Percentiles rank a stretch among this genome's conserved stretches.
phyloP scores from a whole-genome alignment of 2,329 filamentous ascomycete genomes.

The Xylaria sp. region DNA sequence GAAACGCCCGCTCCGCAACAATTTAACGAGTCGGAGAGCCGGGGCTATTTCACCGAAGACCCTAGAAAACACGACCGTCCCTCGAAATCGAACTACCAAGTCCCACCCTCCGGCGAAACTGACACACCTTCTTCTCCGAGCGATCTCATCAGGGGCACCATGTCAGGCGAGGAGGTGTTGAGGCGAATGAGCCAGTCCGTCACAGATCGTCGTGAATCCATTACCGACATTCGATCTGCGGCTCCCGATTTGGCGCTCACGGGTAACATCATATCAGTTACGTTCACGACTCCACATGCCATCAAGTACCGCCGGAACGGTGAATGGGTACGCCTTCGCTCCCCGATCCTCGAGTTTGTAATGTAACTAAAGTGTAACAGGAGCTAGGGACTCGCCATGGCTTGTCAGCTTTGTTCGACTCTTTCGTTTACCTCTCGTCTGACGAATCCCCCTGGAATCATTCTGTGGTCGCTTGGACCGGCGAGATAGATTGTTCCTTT shows the following conservation, averaged over 20 bases:
- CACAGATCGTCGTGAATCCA: conserved; percentile 61
- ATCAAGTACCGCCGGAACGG: conserved; percentile 67
- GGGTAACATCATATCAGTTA: conserved; percentile 74
- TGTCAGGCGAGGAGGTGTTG: conserved; percentile 56
- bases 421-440: conserved; percentile 89
- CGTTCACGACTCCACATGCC: conserved; percentile 71
- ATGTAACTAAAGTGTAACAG: conserved; percentile 55
- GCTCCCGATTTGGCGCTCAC: conserved; percentile 68
- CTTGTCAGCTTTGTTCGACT: conserved; percentile 92
- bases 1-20: conserved; percentile 38
- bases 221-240: conserved; percentile 65
- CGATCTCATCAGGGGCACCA: conserved; percentile 47
- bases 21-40: conserved; percentile 38
- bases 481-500: conserved; percentile 74
- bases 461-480: conserved; percentile 93
- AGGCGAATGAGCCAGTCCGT: conserved; percentile 56
- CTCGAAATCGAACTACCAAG: conserved; percentile 42
- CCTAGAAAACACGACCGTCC: conserved; percentile 41
- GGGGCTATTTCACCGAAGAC: conserved; percentile 51
- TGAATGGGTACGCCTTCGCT: conserved; percentile 67
- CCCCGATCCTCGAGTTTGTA: background rate
- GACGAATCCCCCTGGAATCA: conserved; percentile 87
- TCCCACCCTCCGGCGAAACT: conserved; percentile 38
- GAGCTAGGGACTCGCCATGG: conserved; percentile 81
- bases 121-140: conserved; percentile 37